phyloP scores from a whole-genome alignment of 2,329 filamentous ascomycete species.

The Alternaria triticimaculans region DNA sequence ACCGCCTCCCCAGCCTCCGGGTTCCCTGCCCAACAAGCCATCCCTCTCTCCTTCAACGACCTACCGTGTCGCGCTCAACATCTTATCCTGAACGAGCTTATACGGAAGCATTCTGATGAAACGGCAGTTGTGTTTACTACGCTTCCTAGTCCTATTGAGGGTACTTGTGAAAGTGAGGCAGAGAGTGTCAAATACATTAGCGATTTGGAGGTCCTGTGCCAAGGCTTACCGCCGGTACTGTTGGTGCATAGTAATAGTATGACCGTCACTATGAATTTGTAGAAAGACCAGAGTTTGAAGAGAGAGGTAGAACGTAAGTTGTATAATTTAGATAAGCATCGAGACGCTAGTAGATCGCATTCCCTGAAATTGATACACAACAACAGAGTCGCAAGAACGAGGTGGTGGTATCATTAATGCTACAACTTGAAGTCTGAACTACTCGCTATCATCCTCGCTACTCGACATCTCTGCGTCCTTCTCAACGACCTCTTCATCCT shows the following conservation, averaged over 20 bases:
- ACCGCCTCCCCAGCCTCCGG: conserved; percentile 43
- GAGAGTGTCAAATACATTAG: conserved; percentile 77
- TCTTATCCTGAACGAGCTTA: conserved; percentile 84
- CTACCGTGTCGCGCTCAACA: conserved; percentile 84
- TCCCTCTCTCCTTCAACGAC: conserved; percentile 84
- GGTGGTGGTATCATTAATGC: conserved; percentile 21
- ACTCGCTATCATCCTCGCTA: conserved; percentile 33
- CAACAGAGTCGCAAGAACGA: not conserved
- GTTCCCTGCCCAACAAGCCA: conserved; percentile 64
- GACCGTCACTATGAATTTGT: conserved; percentile 83
- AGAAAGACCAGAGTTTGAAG: not conserved
- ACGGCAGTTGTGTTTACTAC: conserved; percentile 86
- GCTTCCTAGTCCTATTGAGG: conserved; percentile 79
- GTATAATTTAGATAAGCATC: not conserved
- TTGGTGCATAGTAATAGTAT: conserved; percentile 88
- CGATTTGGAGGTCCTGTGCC: conserved; percentile 79
- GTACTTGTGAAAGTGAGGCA: conserved; percentile 72
- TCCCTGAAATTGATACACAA: not conserved
- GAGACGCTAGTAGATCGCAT: not conserved
- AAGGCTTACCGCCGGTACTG: conserved; percentile 75
- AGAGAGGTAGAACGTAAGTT: not conserved
- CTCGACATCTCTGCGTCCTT: conserved; percentile 26
- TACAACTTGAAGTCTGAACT: conserved; percentile 4
- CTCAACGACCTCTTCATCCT: conserved; percentile 28
- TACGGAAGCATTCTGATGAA: conserved; percentile 55